A percentile compares a stretch with the other conserved stretches of the same genome.
Evolutionary conservation across 257 asterid species (phyloP).

Genomic region (Solanum peruvianum): DNA sequence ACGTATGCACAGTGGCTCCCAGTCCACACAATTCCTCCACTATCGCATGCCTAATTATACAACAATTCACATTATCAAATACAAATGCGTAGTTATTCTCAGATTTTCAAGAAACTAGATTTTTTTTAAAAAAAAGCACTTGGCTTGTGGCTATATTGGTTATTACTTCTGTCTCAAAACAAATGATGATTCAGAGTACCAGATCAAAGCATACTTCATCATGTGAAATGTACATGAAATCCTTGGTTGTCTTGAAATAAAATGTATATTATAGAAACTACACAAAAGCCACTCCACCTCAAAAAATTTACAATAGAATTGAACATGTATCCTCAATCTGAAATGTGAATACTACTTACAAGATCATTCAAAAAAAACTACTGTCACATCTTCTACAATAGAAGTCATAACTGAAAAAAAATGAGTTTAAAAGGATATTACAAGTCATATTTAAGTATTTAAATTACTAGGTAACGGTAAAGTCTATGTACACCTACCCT

Average conservation of each 20-base stretch:
- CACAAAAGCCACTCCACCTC: not conserved
- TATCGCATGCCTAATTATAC: conserved; percentile 33
- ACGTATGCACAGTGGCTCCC: conserved; percentile 53
- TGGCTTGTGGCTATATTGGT: not conserved
- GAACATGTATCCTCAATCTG: not conserved
- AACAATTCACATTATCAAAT: not conserved
- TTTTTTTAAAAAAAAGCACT: not conserved
- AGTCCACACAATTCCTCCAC: conserved; percentile 61
- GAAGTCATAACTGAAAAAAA: not conserved
- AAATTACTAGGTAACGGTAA: not conserved
- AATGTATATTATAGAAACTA: not conserved
- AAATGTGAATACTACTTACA: not conserved
- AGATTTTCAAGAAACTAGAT: not conserved
- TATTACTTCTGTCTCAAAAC: not conserved
- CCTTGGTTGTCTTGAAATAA: not conserved
- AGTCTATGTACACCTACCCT: not conserved
- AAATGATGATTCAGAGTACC: not conserved
- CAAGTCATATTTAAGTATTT: not conserved
- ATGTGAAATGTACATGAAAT: not conserved
- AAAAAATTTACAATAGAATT: not conserved
- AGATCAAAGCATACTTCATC: not conserved
- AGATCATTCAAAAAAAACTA: not conserved
- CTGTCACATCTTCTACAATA: not conserved
- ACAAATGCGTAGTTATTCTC: not conserved
- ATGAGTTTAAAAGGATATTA: not conserved